Base-by-base conservation (phyloP, 768 basidiomycete genomes). In the Hygrophoropsis aurantiaca region DNA sequence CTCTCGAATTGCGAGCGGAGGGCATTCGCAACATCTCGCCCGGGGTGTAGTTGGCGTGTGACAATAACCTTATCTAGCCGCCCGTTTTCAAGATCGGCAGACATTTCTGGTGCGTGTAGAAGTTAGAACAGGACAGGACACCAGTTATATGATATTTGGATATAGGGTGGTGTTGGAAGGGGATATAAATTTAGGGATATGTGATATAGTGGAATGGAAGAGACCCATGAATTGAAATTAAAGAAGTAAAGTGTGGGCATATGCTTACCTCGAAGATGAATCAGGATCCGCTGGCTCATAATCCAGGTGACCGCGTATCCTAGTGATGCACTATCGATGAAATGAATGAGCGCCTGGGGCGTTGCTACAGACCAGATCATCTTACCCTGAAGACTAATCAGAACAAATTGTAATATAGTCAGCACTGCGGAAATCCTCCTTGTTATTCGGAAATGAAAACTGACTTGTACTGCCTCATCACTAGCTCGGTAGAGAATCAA, bases 221-320 rank as follows among this genome's bases (percentile, higher is more conserved):
- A n/a, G n/a, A n/a, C n/a, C n/a, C n/a, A n/a, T n/a, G n/a, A n/a
- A n/a, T n/a, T n/a, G n/a, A n/a, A n/a, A n/a, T n/a, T n/a, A n/a
- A n/a, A n/a, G 35, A 21, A 33, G 5, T n/a, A 18, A 38, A n/a
- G n/a, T n/a, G 16, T n/a, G 33, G 5, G 33, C 5, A 6, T 15
- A 24, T 18, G 58, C 67, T 30, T 49, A 76, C 82, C 73, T 59
- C 79, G 74, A 27, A 81, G 69, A 68, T 82, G 81, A 44, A 82
- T 73, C 42, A 84, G 60, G 43, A 84, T 70, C 49, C 75, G 69
- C 54, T 82, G 79, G 19, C 75, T 76, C 80, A 79, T 80, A 57
- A 82, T 82, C 79, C 79, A 82, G 32, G 75, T 79, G 42, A 78
- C 70, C 32, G 67, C 72, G 51, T 79, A 81, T 47, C 72, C 81